Conservation (phyloP, 2,329 filamentous ascomycete genomes). For the Neonectria coccinea region DNA sequence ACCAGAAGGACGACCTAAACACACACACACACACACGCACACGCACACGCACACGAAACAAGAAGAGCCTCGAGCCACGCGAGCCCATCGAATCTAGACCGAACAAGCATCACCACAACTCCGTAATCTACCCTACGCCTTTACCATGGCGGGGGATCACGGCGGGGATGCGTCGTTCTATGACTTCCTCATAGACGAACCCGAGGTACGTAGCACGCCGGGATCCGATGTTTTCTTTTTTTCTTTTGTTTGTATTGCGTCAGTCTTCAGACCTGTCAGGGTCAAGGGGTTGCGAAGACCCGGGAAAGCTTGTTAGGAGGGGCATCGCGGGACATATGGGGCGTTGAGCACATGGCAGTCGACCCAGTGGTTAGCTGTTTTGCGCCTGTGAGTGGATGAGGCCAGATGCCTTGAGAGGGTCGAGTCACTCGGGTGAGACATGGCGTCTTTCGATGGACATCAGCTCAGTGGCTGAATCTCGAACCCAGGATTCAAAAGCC, state of each 20-base stretch:
- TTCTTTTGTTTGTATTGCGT: slow-evolving; percentile 24
- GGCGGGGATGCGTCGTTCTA: slow-evolving; percentile 44
- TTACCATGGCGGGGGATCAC: slow-evolving; percentile 42
- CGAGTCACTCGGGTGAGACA: slow-evolving; percentile 34
- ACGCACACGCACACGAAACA: slow-evolving; percentile 14
- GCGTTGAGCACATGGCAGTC: slow-evolving; percentile 24
- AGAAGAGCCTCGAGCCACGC: slow-evolving; percentile 14
- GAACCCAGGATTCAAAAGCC: slow-evolving; percentile 24
- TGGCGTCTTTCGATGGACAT: slow-evolving; percentile 36
- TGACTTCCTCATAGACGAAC: slow-evolving; percentile 47
- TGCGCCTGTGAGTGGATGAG: slow-evolving; percentile 11
- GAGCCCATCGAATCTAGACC: background rate
- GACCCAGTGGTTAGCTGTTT: slow-evolving; percentile 22
- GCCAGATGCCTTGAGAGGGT: background rate
- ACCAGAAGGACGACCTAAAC: slow-evolving; percentile 10
- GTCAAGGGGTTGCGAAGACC: background rate
- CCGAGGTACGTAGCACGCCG: slow-evolving; percentile 40
- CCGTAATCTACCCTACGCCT: slow-evolving; percentile 3
- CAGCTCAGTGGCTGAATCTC: slow-evolving; percentile 45
- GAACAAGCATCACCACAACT: slow-evolving; percentile 19
- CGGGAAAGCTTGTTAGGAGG: slow-evolving; percentile 20
- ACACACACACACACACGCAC: slow-evolving; percentile 7
- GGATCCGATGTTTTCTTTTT: slow-evolving; percentile 5
- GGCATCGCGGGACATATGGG: slow-evolving; percentile 14
- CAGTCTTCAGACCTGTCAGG: slow-evolving; percentile 16